A percentile compares a stretch with the other conserved stretches of the same genome.
phyloP scores from a whole-genome alignment of 345 rosid genomes.

The Bruguiera sexangula region DNA sequence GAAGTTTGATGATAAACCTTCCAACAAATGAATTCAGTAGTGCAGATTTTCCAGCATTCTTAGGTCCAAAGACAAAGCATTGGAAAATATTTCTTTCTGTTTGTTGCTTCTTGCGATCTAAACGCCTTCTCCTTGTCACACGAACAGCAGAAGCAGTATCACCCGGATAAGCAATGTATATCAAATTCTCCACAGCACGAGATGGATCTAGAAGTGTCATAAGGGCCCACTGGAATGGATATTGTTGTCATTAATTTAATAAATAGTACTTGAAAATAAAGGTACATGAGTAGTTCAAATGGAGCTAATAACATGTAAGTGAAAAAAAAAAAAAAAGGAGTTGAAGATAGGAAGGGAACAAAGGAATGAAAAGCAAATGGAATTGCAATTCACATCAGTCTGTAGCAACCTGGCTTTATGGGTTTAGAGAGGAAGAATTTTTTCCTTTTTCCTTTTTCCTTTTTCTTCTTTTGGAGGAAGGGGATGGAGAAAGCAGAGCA shows the following conservation, averaged over 20 bases:
- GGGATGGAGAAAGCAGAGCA: neutral
- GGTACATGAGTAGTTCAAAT: neutral
- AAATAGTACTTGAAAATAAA: neutral
- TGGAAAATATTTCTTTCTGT: conserved; percentile 73
- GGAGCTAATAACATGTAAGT: too few species aligned
- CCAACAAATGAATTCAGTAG: conserved; percentile 65
- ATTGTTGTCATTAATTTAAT: too few species aligned
- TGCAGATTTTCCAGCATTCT: conserved; percentile 72
- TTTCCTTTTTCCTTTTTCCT: too few species aligned
- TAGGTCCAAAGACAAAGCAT: conserved; percentile 83
- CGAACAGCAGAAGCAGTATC: conserved; percentile 57
- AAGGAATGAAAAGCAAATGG: too few species aligned
- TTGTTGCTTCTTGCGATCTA: conserved; percentile 65
- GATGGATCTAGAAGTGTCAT: conserved; percentile 87
- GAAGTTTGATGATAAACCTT: conserved; percentile 44
- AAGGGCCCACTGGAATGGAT: conserved; percentile 72
- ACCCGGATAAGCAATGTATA: conserved; percentile 56
- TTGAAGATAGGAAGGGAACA: too few species aligned
- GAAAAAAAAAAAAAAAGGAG: too few species aligned
- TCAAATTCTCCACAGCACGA: conserved; percentile 59
- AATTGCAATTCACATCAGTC: too few species aligned
- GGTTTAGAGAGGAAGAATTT: too few species aligned
- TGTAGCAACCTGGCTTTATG: too few species aligned
- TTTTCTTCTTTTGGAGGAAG: too few species aligned
- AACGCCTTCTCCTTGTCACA: conserved; percentile 57